Evolutionary conservation across 208 protist genomes (phyloP).

Genomic region (Spironucleus salmonicida): DNA sequence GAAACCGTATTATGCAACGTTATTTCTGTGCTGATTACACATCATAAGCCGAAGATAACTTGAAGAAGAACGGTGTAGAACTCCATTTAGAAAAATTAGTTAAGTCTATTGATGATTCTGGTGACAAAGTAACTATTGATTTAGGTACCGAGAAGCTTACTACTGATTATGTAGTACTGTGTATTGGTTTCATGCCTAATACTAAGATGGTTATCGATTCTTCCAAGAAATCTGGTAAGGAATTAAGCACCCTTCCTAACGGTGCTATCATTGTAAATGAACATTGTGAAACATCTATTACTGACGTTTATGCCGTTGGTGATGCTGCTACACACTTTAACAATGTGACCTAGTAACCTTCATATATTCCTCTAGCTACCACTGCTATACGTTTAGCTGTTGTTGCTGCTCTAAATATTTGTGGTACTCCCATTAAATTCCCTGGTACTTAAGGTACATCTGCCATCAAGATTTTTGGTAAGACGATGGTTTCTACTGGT

Average conservation of each 20-base stretch:
- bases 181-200: slow-evolving; percentile 22
- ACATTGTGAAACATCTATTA: neutral
- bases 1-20: neutral
- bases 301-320: slow-evolving; percentile 21
- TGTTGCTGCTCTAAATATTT: neutral
- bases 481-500: neutral
- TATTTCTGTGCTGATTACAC: slow-evolving; percentile 19
- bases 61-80: neutral
- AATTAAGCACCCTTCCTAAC: neutral
- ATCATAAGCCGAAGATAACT: neutral
- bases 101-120: neutral
- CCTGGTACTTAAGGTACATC: neutral
- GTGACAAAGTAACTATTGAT: neutral
- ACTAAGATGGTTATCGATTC: slow-evolving; percentile 16
- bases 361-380: slow-evolving; percentile 19
- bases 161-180: neutral
- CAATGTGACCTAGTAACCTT: neutral
- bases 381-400: neutral
- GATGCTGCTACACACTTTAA: neutral
- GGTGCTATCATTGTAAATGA: slow-evolving; percentile 10
- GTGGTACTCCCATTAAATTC: neutral
- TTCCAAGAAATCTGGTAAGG: neutral
- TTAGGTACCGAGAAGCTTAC: neutral
- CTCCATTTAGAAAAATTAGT: neutral
- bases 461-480: neutral